Conservation (phyloP, 306 rosid species). For the Vigna angularis region DNA sequence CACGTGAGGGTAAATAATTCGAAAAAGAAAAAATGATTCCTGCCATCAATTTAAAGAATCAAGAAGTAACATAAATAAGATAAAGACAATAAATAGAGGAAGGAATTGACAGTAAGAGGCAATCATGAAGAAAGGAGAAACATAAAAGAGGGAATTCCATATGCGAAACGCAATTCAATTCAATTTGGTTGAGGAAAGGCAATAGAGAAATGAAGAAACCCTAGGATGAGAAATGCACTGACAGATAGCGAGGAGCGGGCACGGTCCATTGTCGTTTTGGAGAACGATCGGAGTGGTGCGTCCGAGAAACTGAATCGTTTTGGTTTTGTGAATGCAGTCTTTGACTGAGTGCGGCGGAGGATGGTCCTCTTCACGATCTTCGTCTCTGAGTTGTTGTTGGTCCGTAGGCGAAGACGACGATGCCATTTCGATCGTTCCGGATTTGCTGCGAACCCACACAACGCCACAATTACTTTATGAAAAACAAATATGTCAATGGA, state of each 20-base stretch:
- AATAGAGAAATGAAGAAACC: constrained; percentile 36
- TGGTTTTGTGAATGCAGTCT: constrained; percentile 83
- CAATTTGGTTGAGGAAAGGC: not conserved
- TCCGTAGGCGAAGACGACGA: constrained; percentile 30
- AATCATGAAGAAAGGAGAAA: not conserved
- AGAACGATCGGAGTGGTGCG: constrained; percentile 91
- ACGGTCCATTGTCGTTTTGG: constrained; percentile 99
- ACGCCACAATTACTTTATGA: not conserved
- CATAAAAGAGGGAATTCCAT: not conserved
- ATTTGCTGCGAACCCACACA: not conserved
- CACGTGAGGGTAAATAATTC: not conserved
- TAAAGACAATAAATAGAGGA: not conserved
- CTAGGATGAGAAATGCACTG: constrained; percentile 47
- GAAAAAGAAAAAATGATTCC: not conserved
- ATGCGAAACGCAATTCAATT: constrained; percentile 23
- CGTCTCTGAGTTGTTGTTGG: not conserved
- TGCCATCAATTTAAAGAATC: constrained; percentile 11
- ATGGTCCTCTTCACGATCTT: constrained; percentile 7
- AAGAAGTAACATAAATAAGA: not conserved
- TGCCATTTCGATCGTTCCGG: constrained; percentile 35
- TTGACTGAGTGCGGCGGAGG: constrained; percentile 44
- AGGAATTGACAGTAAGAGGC: not conserved
- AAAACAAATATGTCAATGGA: constrained; percentile 10
- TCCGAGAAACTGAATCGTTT: constrained; percentile 84
- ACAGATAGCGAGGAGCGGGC: constrained; percentile 99